These are phyloP conservation scores for Russula compacta DNA, from an alignment of 768 basidiomycete genomes.

Conservation along the genomic window DNA sequence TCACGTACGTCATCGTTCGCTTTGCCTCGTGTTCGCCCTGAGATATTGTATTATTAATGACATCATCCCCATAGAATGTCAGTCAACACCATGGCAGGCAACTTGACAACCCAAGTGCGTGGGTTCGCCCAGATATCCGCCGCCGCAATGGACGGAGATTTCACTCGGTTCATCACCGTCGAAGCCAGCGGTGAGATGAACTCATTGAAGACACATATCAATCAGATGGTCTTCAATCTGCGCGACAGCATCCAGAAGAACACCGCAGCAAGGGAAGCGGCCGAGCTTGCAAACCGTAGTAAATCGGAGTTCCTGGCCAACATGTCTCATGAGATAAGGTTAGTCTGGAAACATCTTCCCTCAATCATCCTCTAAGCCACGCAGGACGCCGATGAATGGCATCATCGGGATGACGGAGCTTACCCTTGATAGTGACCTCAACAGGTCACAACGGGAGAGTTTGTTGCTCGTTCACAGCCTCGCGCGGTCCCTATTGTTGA, in stretches of 20 bases:
- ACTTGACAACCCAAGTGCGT: slow-evolving; percentile 95
- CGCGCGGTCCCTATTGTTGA: slow-evolving; percentile 84
- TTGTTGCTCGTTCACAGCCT: slow-evolving; percentile 91
- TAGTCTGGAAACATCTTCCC: background rate
- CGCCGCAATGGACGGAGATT: slow-evolving; percentile 97
- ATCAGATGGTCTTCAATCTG: slow-evolving; percentile 98
- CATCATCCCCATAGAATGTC: slow-evolving; percentile 50
- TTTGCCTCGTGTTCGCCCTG: background rate
- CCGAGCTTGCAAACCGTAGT: slow-evolving; percentile 93
- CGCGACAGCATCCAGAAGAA: slow-evolving; percentile 98
- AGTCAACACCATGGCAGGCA: slow-evolving; percentile 96
- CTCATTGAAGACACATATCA: slow-evolving; percentile 96
- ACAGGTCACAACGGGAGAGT: slow-evolving; percentile 90
- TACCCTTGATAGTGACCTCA: slow-evolving; percentile 92
- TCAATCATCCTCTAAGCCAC: background rate
- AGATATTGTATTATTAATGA: slow-evolving; percentile 15
- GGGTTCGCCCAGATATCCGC: slow-evolving; percentile 98
- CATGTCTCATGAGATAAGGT: slow-evolving; percentile 97
- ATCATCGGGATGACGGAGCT: slow-evolving; percentile 99
- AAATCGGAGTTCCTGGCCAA: slow-evolving; percentile 99
- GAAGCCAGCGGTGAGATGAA: slow-evolving; percentile 99
- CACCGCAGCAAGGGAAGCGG: slow-evolving; percentile 92
- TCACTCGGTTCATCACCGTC: slow-evolving; percentile 98
- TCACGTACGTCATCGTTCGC: slow-evolving; percentile 57
- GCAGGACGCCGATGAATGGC: slow-evolving; percentile 99